Conservation (phyloP, 1,139 yeast genomes). For the Insectozyma bohioensis region DNA sequence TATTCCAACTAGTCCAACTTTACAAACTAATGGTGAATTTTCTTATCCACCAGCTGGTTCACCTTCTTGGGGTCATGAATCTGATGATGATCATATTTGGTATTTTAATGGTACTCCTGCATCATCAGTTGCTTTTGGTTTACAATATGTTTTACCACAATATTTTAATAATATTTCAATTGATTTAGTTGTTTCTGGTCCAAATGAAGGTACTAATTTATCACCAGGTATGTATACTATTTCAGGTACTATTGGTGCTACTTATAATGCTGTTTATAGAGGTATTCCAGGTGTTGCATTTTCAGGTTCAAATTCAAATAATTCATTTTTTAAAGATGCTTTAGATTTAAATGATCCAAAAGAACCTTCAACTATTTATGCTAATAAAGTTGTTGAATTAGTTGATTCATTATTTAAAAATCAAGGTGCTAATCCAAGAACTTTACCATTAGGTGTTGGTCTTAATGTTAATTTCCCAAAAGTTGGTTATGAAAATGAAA, state of each 20-base stretch:
- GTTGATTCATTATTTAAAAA: constrained; percentile 32
- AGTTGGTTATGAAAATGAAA: constrained; percentile 35
- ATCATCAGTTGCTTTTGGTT: constrained; percentile 42
- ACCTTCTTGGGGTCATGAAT: constrained; percentile 51
- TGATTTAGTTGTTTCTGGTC: constrained; percentile 48
- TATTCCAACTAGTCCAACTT: constrained; percentile 41
- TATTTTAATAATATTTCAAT: constrained; percentile 31
- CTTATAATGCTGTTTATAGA: constrained; percentile 44
- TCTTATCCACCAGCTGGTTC: constrained; percentile 40
- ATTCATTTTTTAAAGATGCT: constrained; percentile 41
- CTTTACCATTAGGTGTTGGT: constrained; percentile 43
- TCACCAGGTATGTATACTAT: constrained; percentile 38
- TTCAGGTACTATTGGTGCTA: constrained; percentile 49
- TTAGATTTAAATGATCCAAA: constrained; percentile 30
- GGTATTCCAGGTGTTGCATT: constrained; percentile 45
- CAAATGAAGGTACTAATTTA: constrained; percentile 47
- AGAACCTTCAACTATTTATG: constrained; percentile 38
- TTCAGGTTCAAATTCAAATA: constrained; percentile 45
- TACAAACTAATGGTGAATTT: constrained; percentile 44
- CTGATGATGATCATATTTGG: constrained; percentile 43
- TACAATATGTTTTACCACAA: constrained; percentile 42
- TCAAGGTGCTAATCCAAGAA: constrained; percentile 30
- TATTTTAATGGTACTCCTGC: constrained; percentile 53
- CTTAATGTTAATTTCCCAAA: constrained; percentile 42
- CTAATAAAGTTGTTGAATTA: constrained; percentile 31